phyloP scores from a whole-genome alignment of 2,329 filamentous ascomycete species.

The Stemphylium lycopersici region DNA sequence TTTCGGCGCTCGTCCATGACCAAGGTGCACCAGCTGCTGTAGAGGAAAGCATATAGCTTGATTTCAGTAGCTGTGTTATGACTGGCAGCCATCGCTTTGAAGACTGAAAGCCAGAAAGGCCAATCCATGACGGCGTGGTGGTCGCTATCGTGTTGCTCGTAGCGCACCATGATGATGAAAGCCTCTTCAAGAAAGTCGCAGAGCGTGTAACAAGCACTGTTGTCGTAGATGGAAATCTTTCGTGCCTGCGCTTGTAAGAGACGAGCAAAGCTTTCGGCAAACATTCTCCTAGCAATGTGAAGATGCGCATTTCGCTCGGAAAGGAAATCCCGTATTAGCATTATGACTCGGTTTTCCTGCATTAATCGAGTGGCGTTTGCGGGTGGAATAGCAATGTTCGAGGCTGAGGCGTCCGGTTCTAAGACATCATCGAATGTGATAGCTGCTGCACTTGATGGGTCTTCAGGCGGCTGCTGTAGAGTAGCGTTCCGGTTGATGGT shows the following conservation, averaged over 20 bases:
- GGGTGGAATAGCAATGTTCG: conserved; percentile 66
- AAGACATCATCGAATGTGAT: conserved; percentile 72
- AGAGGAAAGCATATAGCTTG: conserved; percentile 80
- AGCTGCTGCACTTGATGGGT: conserved; percentile 50
- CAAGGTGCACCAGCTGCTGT: conserved; percentile 77
- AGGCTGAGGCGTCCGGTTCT: conserved; percentile 69
- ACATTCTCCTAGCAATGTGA: conserved; percentile 67
- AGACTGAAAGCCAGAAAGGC: conserved; percentile 85
- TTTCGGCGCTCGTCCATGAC: conserved; percentile 71
- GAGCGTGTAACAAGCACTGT: conserved; percentile 84
- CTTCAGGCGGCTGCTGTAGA: conserved; percentile 43
- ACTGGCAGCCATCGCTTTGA: conserved; percentile 77
- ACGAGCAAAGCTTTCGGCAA: conserved; percentile 75
- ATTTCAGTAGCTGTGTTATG: conserved; percentile 92
- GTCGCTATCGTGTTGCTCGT: conserved; percentile 55
- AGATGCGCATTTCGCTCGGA: conserved; percentile 63
- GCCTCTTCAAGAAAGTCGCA: conserved; percentile 90
- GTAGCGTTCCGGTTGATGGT: conserved; percentile 77
- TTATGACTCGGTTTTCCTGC: conserved; percentile 86
- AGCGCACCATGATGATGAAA: conserved; percentile 69
- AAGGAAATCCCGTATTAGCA: conserved; percentile 81
- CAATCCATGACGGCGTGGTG: conserved; percentile 68
- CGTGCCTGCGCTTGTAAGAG: conserved; percentile 76
- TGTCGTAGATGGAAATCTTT: conserved; percentile 79
- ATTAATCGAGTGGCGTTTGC: conserved; percentile 78